A percentile compares a stretch with the other conserved stretches of the same genome.
Evolutionary conservation across 306 rosid species (phyloP).

Genomic region (Senna siamea): DNA sequence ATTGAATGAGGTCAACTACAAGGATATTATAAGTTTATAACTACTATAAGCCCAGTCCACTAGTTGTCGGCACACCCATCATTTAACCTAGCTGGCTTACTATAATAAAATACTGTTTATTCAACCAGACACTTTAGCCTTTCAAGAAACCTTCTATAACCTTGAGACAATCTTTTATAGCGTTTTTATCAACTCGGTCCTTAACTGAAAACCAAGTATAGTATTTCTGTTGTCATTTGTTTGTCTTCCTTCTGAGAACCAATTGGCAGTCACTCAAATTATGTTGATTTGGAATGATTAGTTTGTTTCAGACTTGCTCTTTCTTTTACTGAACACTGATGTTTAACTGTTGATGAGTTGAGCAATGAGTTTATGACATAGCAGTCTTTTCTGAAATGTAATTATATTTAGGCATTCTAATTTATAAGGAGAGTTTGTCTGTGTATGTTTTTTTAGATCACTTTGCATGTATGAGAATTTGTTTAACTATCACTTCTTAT

Average conservation of each 20-base stretch:
- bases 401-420: constrained; percentile 12
- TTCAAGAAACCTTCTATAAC: constrained; percentile 18
- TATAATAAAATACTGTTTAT: too few relatives aligned
- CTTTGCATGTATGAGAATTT: constrained; percentile 13
- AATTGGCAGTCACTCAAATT: constrained; percentile 2
- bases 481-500: constrained; percentile 40
- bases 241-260: constrained; percentile 16
- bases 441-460: not conserved
- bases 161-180: not conserved
- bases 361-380: constrained; percentile 17
- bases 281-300: constrained; percentile 2
- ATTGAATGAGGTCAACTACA: too few relatives aligned
- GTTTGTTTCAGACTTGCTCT: constrained; percentile 11
- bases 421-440: constrained; percentile 2
- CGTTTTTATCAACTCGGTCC: constrained; percentile 10
- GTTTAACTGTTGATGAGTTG: constrained; percentile 28
- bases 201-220: not conserved
- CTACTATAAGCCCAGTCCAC: too few relatives aligned
- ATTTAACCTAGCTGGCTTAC: too few relatives aligned
- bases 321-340: constrained; percentile 2
- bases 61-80: too few relatives aligned
- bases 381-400: not conserved
- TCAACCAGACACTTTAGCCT: constrained; percentile 14
- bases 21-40: too few relatives aligned
- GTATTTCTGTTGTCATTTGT: constrained; percentile 1